These are phyloP conservation scores for Arthrinium puccinioides DNA, from an alignment of 2,329 filamentous ascomycete genomes.

Conservation along the genomic window DNA sequence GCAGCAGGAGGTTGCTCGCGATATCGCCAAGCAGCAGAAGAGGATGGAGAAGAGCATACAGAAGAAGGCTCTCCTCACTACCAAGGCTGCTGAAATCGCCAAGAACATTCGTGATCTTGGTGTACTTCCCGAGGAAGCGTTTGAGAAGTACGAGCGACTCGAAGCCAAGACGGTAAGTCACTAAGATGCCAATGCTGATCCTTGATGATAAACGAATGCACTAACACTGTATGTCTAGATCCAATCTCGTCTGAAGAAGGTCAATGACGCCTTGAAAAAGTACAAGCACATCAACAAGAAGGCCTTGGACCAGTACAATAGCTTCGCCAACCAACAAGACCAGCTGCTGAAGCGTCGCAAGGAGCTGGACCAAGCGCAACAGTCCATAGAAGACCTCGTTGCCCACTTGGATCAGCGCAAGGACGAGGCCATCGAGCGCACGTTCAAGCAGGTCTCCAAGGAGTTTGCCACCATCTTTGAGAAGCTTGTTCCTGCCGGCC, in stretches of 20 bases:
- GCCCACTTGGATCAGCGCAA: constrained; percentile 89
- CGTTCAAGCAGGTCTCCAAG: constrained; percentile 93
- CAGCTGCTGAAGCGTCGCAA: constrained; percentile 75
- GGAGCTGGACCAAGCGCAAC: constrained; percentile 80
- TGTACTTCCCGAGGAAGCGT: constrained; percentile 87
- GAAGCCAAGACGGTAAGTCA: constrained; percentile 64
- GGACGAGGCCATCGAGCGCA: constrained; percentile 95
- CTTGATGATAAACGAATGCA: constrained; percentile 5
- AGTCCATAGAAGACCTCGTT: constrained; percentile 86
- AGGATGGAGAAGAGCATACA: constrained; percentile 87
- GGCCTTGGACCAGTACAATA: constrained; percentile 97
- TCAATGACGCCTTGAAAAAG: constrained; percentile 89
- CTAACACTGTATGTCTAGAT: constrained; percentile 42
- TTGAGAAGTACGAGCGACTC: constrained; percentile 81
- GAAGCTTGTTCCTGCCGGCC: constrained; percentile 87
- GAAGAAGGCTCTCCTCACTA: constrained; percentile 72
- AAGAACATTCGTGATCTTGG: constrained; percentile 90
- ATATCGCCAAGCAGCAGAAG: constrained; percentile 81
- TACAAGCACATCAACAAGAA: constrained; percentile 99
- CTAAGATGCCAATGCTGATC: not conserved
- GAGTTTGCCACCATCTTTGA: constrained; percentile 93
- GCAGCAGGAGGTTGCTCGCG: constrained; percentile 67
- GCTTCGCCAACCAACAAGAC: constrained; percentile 88
- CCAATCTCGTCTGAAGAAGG: constrained; percentile 71
- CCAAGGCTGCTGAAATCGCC: constrained; percentile 71